Percentiles rank a stretch among this genome's conserved stretches.
Evolutionary conservation across 129 eudicot genomes (phyloP).

Genomic region (Saposhnikovia divaricata): DNA sequence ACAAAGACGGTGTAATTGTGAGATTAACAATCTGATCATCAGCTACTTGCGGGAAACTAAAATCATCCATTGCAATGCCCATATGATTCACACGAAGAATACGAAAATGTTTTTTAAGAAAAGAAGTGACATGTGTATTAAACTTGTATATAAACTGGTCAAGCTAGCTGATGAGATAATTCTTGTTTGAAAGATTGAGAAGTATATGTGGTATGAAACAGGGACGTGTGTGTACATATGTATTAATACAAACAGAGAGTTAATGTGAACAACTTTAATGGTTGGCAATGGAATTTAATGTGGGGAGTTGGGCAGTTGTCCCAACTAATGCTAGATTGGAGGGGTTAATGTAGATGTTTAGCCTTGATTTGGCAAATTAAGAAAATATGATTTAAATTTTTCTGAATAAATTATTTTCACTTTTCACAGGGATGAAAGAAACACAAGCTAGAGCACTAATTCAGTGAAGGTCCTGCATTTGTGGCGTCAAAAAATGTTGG

Average conservation of each 20-base stretch:
- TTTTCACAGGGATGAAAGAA: background rate
- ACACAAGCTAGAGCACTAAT: background rate
- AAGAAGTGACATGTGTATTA: no score
- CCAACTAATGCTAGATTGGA: background rate
- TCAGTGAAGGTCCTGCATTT: background rate
- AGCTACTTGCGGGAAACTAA: conserved; percentile 2
- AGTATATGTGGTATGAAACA: background rate
- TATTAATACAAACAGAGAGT: background rate
- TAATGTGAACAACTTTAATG: background rate
- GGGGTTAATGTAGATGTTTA: background rate
- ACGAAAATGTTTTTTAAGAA: background rate
- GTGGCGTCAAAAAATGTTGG: no score
- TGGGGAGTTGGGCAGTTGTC: background rate
- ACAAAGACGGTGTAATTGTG: background rate
- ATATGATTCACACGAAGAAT: background rate
- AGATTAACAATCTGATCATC: background rate
- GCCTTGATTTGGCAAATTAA: background rate
- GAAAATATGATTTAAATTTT: background rate
- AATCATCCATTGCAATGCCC: conserved; percentile 12
- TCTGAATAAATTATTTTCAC: no score
- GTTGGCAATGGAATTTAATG: background rate
- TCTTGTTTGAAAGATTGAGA: background rate
- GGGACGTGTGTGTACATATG: background rate
- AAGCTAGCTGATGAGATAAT: background rate
- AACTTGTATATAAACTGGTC: background rate